A percentile compares a stretch with the other conserved stretches of the same genome.
Evolutionary conservation across 345 rosid genomes (phyloP).

Genomic region (Murraya paniculata): DNA sequence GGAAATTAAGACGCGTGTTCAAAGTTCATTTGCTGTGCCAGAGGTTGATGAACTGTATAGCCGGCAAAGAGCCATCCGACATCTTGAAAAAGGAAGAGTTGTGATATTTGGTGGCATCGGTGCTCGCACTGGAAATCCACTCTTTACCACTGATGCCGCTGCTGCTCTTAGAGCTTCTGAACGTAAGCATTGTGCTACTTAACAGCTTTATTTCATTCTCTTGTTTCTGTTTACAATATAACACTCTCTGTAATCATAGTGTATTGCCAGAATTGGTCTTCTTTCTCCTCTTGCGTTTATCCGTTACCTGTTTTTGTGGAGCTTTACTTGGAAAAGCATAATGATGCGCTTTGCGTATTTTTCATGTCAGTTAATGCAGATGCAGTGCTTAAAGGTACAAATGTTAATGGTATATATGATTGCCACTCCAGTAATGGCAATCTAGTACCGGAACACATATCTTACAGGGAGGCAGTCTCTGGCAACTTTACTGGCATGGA

Average conservation of each 20-base stretch:
- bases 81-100: conserved; percentile 55
- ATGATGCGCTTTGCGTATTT: background rate
- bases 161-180: conserved; percentile 53
- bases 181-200: conserved; percentile 18
- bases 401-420: conserved; percentile 32
- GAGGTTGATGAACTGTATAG: conserved; percentile 43
- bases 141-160: conserved; percentile 46
- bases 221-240: background rate
- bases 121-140: conserved; percentile 43
- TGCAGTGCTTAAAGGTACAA: conserved; percentile 43
- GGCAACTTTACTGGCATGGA: conserved; percentile 35
- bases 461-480: conserved; percentile 38
- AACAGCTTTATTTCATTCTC: background rate
- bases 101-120: conserved; percentile 53
- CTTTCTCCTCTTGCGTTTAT: background rate
- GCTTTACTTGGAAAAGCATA: background rate
- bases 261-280: too few species aligned
- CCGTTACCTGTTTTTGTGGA: background rate
- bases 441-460: conserved; percentile 29
- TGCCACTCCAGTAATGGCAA: conserved; percentile 26
- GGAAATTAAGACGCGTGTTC: conserved; percentile 39
- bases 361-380: conserved; percentile 40
- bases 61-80: conserved; percentile 48
- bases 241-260: too few species aligned
- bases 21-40: conserved; percentile 39